Evolutionary conservation across 805 yeast species (phyloP), one percentile per base, ranked within the genome.

Genomic region (Ogataea degrootiae): DNA sequence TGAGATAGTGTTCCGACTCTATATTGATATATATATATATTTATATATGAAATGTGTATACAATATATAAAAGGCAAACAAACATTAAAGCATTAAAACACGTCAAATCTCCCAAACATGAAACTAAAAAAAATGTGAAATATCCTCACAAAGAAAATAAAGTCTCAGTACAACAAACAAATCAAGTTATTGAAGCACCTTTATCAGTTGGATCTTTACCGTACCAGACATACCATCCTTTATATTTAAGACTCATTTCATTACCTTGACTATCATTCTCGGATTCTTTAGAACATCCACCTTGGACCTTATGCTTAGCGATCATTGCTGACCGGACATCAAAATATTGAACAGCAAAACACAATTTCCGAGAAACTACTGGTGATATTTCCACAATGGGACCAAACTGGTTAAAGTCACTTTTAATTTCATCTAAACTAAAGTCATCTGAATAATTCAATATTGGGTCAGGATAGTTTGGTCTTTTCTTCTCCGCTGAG

Each of bases 131-230:
- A 11, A 26, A 26, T 26, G 2, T 26, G 31, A 9, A 26, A 8
- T 3, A 26, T 26, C 6, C 12, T 4, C 31, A 9, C 31, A 6
- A 8, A 11, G 31, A 26, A 26, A 26, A 26, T 26, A 26, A 26
- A 26, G 11, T 26, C 31, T 26, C 31, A 11, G 31, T 26, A 26
- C 6, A 26, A 26, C 31, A 23, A 14, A 22, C 26, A 8, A 5
- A 55, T 40, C 35, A 55, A 23, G 49, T 47, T 6, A 49, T 44
- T 19, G 49, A 43, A 35, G 51, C 53, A 55, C 64, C 83, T 64
- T 50, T 70, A 53, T 85, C 90, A 6, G 87, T 72, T 1, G 78
- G 76, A 61, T 87, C 95, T 39, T 73, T 75, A 0, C 85, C 87
- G 54, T 78, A 87, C 80, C 82, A 76, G 1, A 83, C 65, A 7